Percentiles rank a stretch among this genome's conserved stretches.
These are phyloP conservation scores for Lentinus tigrinus DNA, from an alignment of 768 basidiomycete genomes.

Conservation along the genomic window DNA sequence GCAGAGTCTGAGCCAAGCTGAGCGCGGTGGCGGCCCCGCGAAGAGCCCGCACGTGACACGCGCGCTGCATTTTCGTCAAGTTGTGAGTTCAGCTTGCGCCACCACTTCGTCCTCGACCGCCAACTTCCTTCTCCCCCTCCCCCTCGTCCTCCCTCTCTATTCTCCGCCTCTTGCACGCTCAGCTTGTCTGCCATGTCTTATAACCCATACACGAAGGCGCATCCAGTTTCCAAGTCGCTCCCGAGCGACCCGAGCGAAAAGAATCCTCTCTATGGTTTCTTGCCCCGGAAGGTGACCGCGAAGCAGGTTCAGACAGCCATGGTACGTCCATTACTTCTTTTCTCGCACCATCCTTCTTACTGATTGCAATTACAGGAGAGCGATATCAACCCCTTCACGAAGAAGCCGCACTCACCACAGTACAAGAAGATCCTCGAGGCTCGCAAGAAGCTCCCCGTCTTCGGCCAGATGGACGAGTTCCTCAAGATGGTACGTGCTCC, in stretches of 20 bases:
- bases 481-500: constrained; percentile 70
- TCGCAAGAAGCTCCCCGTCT: constrained; percentile 90
- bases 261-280: constrained; percentile 27
- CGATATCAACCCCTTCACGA: constrained; percentile 87
- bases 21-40: too few species aligned
- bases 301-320: constrained; percentile 25
- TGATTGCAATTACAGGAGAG: constrained; percentile 50
- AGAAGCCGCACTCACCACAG: constrained; percentile 66
- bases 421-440: constrained; percentile 85
- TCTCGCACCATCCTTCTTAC: not conserved
- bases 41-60: too few species aligned
- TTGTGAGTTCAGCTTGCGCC: too few species aligned
- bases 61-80: too few species aligned
- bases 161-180: too few species aligned
- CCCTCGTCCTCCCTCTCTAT: too few species aligned
- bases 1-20: too few species aligned
- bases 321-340: constrained; percentile 13
- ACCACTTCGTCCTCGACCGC: too few species aligned
- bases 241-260: constrained; percentile 2
- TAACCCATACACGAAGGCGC: constrained; percentile 24
- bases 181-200: not conserved
- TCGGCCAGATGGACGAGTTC: constrained; percentile 90
- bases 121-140: too few species aligned
- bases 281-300: constrained; percentile 25
- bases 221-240: constrained; percentile 9